Evolutionary conservation across 1,284 basidiomycete genomes (phyloP).

Genomic region (Acaromyces ingoldii): DNA sequence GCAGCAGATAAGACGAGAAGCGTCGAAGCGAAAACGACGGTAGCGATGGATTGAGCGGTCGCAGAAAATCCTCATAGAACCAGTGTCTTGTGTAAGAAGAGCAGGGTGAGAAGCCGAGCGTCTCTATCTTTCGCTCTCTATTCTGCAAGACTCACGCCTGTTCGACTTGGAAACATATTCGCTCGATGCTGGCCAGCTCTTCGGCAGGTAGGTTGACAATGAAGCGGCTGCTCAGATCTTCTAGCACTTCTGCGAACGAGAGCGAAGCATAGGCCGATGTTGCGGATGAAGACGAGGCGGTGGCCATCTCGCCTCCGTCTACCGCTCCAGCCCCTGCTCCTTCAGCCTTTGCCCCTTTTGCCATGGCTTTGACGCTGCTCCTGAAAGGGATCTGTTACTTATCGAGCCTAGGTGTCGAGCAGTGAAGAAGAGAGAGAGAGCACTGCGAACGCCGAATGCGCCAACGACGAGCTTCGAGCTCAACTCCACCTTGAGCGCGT

Average conservation of each 20-base stretch:
- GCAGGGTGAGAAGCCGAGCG: background rate
- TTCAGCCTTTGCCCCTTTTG: no score
- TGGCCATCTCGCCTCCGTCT: no score
- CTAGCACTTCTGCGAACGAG: constrained; percentile 48
- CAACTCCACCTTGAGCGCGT: no score
- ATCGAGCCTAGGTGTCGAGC: no score
- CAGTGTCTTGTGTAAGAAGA: constrained; percentile 68
- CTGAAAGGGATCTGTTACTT: no score
- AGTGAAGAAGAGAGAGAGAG: no score
- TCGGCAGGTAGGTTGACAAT: constrained; percentile 92
- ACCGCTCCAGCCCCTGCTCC: no score
- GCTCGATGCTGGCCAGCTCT: constrained; percentile 82
- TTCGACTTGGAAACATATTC: constrained; percentile 98
- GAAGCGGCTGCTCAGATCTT: constrained; percentile 64
- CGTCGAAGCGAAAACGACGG: constrained; percentile 73
- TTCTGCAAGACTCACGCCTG: constrained; percentile 77
- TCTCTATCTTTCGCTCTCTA: background rate
- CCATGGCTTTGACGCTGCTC: no score
- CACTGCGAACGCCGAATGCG: no score
- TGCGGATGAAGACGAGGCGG: background rate
- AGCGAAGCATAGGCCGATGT: constrained; percentile 9
- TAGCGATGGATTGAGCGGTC: constrained; percentile 72
- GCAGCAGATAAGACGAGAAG: constrained; percentile 83
- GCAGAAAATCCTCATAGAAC: constrained; percentile 99
- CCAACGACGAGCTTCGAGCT: no score